phyloP scores from a whole-genome alignment of 2,329 filamentous ascomycete species.

The Aureobasidium zeae region DNA sequence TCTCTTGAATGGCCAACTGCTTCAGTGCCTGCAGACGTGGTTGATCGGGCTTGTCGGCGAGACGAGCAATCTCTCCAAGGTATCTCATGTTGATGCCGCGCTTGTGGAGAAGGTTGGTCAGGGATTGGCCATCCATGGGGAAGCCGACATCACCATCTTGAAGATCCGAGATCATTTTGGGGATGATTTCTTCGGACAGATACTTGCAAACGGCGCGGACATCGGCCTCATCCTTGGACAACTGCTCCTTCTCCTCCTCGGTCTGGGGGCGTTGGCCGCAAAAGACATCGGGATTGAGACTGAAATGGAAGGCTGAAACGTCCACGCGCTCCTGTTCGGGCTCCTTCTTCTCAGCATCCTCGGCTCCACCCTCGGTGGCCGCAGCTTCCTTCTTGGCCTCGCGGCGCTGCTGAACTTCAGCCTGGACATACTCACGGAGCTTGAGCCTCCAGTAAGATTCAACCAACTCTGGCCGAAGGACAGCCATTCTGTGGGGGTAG shows the following conservation, averaged over 20 bases:
- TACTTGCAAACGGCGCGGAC: slow-evolving; percentile 77
- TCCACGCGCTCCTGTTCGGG: slow-evolving; percentile 62
- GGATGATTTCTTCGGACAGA: slow-evolving; percentile 67
- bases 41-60: slow-evolving; percentile 50
- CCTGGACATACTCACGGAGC: slow-evolving; percentile 80
- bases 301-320: slow-evolving; percentile 75
- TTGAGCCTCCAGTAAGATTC: slow-evolving; percentile 76
- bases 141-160: slow-evolving; percentile 91
- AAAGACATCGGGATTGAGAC: slow-evolving; percentile 91
- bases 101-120: slow-evolving; percentile 85
- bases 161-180: slow-evolving; percentile 77
- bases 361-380: slow-evolving; percentile 23
- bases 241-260: slow-evolving; percentile 77
- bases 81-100: slow-evolving; percentile 96
- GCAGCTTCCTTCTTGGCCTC: slow-evolving; percentile 28
- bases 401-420: slow-evolving; percentile 59
- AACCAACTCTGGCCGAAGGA: slow-evolving; percentile 80
- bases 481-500: slow-evolving; percentile 95
- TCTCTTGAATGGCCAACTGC: slow-evolving; percentile 75
- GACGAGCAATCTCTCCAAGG: slow-evolving; percentile 73
- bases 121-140: slow-evolving; percentile 93
- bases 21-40: slow-evolving; percentile 67
- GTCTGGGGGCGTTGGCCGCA: slow-evolving; percentile 86
- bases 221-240: slow-evolving; percentile 75
- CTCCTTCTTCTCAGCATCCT: slow-evolving; percentile 23